These are phyloP conservation scores for Exophiala xenobiotica DNA, from an alignment of 2,329 filamentous ascomycete genomes.

Conservation along the genomic window DNA sequence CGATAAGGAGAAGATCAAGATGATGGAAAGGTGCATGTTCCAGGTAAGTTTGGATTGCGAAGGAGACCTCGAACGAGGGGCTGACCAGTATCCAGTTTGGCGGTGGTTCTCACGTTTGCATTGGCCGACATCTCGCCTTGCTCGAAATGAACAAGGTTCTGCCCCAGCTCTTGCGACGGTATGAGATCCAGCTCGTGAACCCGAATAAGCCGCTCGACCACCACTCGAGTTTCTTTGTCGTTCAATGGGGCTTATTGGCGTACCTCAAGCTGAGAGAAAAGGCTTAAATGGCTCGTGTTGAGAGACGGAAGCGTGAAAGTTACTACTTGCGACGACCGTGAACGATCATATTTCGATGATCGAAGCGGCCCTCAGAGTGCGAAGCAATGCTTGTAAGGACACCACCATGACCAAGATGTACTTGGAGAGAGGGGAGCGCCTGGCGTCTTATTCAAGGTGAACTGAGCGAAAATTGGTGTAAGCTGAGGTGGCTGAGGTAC, in stretches of 20 bases:
- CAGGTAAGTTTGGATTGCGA: constrained; percentile 43
- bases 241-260: constrained; percentile 57
- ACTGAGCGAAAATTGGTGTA: too few species aligned
- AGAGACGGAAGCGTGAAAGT: too few species aligned
- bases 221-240: constrained; percentile 61
- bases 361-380: too few species aligned
- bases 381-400: too few species aligned
- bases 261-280: constrained; percentile 42
- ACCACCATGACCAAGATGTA: too few species aligned
- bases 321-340: too few species aligned
- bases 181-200: constrained; percentile 54
- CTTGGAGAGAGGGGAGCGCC: too few species aligned
- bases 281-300: constrained; percentile 1
- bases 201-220: constrained; percentile 52
- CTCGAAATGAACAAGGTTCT: constrained; percentile 62
- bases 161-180: constrained; percentile 56
- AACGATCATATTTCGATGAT: too few species aligned
- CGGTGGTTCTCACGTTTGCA: constrained; percentile 55
- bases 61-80: neutral
- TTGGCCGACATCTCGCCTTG: constrained; percentile 56
- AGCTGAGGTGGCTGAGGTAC: too few species aligned
- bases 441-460: too few species aligned
- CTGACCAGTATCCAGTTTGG: constrained; percentile 42
- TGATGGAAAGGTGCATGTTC: constrained; percentile 59
- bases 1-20: constrained; percentile 34